Base-by-base conservation (phyloP, 805 yeast species). In the Suhomyces faveliae region DNA sequence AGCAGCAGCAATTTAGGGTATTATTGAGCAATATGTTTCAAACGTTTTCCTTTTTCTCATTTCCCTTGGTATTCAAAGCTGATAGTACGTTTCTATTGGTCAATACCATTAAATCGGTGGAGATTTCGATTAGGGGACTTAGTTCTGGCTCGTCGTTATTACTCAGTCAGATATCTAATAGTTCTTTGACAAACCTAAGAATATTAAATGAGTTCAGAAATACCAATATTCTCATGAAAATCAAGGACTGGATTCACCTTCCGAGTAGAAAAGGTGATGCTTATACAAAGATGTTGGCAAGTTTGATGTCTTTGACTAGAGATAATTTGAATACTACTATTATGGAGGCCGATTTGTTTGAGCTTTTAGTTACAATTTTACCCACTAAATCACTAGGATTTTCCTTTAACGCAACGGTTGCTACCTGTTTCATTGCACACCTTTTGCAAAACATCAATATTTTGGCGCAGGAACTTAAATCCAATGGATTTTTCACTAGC, bases 41-140 rank as follows among this genome's bases (percentile, higher is more conserved):
- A 49, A 61, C 60, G 0, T 53, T 70, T 46, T 61, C 73, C 1
- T 58, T 66, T 39, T 52, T 69, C 8, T 64, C 72, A 0, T 73
- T 73, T 52, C 77, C 78, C 1, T 67, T 63, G 21, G 57, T 64
- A 2, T 64, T 66, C 47, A 67, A 66, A 15, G 63, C 70, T 0
- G 74, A 73, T 27, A 62, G 71, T 2, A 58, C 64, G 4, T 57
- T 57, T 35, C 52, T 79, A 3, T 57, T 87, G 12, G 71, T 80
- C 1, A 79, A 78, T 53, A 80, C 87, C 0, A 76, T 87, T 17
- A 80, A 81, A 46, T 78, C 87, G 2, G 64, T 79, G 6, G 96
- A 89, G 56, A 79, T 87, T 10, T 67, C 85, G 0, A 60, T 84
- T 24, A 70, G 96, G 49, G 88, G 88, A 0, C 58, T 66, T 1